Evolutionary conservation across 2,329 filamentous ascomycete genomes (phyloP), one percentile per base, ranked within the genome.

Genomic region (Tolypocladium ovalisporum): DNA sequence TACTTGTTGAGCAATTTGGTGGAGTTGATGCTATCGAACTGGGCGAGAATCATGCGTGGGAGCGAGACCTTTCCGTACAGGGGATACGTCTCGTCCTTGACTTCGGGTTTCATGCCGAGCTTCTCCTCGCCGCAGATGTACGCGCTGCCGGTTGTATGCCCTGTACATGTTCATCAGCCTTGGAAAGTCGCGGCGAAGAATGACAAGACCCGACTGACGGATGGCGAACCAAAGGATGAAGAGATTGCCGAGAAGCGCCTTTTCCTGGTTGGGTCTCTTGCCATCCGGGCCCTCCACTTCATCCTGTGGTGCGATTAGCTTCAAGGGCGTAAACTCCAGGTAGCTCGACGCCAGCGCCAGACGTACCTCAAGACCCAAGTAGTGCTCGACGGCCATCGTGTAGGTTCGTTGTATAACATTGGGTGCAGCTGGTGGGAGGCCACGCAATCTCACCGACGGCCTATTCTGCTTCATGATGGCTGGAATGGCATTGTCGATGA

Each of bases 201-300:
- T 8, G 19, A 22, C 2, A n/a, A 35, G 19, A 34, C 22, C 40
- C 27, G 29, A 70, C 78, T 64, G 62, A 81, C 79, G 69, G 13
- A 73, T 73, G 3, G 74, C 74, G 61, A 79, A 76, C 74, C 76
- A 78, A 1, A 81, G 61, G 7, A 66, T 63, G 27, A 80, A 74
- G 4, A 77, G 67, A 12, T 72, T 71, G 1, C 60, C 57, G n/a
- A 81, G 57, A 4, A 80, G 70, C 1, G 62, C 56, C 34, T 68
- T 66, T 39, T 75, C 70, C 17, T 63, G 59, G 24, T 63, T 59
- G 2, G n/a, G 13, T 2, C 35, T 53, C 55, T 58, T 61, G 13
- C 57, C 59, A 1, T 53, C 53, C 1, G 27, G 40, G 3, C 22
- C 53, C 1, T 55, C n/a, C 7, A 57, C 36, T 15, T 60, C 55